Evolutionary conservation across 495 filamentous ascomycete genomes (phyloP), one percentile per base, ranked within the genome.

Genomic region (Trichoderma asperelloides): DNA sequence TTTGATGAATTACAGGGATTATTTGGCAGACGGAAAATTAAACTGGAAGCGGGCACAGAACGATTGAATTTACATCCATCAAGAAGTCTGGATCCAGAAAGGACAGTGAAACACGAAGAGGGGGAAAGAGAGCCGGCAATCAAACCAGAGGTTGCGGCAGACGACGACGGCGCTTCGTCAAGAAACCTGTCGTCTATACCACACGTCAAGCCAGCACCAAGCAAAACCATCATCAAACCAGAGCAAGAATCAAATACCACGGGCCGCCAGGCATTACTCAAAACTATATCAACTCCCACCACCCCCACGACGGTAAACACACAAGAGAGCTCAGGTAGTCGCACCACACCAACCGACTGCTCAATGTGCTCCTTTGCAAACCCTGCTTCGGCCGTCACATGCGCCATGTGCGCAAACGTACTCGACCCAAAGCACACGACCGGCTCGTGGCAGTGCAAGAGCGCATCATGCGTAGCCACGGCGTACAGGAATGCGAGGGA

Each of bases 391-490:
- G 76, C 83, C 25, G 71, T 84, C 2, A 86, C 83, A 13, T 93
- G 90, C 71, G 72, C 74, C 3, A 82, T 85, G 57, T 93, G 90
- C 69, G 81, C 86, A 30, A 84, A 91, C 68, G 88, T 91, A 9
- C 78, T 93, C 21, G 76, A 86, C 45, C 73, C 80, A 0, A 64
- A 72, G 15, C 80, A 78, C 51, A 76, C 87, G 39, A 72, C 78
- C 3, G 70, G 77, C 33, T 75, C 82, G 25, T 92, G 90, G 90
- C 78, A 77, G 40, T 92, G 90, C 70, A 71, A 69, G 23, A 86
- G 83, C 71, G 69, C 71, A 16, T 69, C 74, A 3, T 91, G 89
- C 71, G 71, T 73, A 65, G 83, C 77, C 39, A 81, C 77, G 39
- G 39, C 70, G 11, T 92, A 90, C 72, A 67, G 85, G 62, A 93